These are phyloP conservation scores for Russula vinacea DNA, from an alignment of 768 basidiomycete species.

Conservation along the genomic window DNA sequence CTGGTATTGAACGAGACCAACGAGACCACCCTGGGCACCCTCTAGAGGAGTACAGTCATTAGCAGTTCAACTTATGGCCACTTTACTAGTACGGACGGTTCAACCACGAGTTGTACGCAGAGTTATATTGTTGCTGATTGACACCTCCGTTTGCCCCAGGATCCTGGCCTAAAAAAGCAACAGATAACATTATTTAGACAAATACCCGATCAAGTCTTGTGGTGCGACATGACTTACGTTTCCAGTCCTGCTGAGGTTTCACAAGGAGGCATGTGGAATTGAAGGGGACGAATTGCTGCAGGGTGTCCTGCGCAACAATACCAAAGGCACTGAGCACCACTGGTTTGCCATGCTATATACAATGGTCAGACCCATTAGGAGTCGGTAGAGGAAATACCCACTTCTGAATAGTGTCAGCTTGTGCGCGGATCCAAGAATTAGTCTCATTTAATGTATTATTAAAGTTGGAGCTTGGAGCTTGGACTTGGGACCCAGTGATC, in stretches of 20 bases:
- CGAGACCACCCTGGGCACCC: conserved; percentile 7
- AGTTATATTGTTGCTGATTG: conserved; percentile 7
- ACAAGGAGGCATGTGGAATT: conserved; percentile 28
- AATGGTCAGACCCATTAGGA: background rate
- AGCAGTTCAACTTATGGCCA: background rate
- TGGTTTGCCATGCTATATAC: conserved; percentile 38
- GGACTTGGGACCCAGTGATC: conserved; percentile 9
- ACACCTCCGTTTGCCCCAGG: conserved; percentile 4
- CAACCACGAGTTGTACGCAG: conserved; percentile 21
- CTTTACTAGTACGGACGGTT: conserved; percentile 10
- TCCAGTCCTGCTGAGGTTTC: background rate
- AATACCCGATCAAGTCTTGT: background rate
- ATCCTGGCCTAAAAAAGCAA: conserved; percentile 19
- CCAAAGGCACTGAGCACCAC: conserved; percentile 35
- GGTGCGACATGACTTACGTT: conserved; percentile 11
- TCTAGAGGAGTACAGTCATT: conserved; percentile 4
- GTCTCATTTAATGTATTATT: conserved; percentile 34
- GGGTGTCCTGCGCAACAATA: conserved; percentile 35
- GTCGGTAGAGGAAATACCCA: conserved; percentile 18
- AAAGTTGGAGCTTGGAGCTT: conserved; percentile 21
- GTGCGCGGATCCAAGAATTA: conserved; percentile 36
- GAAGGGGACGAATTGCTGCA: conserved; percentile 36
- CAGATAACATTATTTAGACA: background rate
- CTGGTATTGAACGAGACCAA: conserved; percentile 26
- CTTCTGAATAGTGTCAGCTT: conserved; percentile 30